Evolutionary conservation across 1,284 basidiomycete genomes (phyloP).

Genomic region (Trichosporon sp.): DNA sequence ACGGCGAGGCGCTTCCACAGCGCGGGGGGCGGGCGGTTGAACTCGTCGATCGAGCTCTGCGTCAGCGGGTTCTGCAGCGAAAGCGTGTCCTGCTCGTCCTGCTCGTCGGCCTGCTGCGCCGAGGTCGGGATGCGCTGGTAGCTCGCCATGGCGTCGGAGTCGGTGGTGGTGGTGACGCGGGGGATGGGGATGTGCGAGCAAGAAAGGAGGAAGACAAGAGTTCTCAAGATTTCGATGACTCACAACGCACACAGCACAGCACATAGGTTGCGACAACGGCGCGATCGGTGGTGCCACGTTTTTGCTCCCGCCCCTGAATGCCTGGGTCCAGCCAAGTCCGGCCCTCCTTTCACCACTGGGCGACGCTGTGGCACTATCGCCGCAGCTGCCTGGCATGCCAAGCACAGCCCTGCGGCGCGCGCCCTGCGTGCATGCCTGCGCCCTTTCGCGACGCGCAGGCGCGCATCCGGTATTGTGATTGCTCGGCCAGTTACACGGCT

Average conservation of each 20-base stretch:
- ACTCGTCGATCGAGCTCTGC: slow-evolving; percentile 30
- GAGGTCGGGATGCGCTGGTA: slow-evolving; percentile 22
- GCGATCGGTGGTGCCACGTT: neutral
- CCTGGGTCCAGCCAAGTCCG: neutral
- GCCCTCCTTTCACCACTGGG: neutral
- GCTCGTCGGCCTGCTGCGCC: slow-evolving; percentile 3
- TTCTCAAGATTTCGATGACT: neutral
- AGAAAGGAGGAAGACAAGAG: neutral
- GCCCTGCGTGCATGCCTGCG: too few species aligned
- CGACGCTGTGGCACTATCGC: neutral
- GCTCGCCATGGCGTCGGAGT: neutral
- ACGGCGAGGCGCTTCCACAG: slow-evolving; percentile 42
- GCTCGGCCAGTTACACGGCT: neutral
- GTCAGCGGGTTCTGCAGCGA: slow-evolving; percentile 14
- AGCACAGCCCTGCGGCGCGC: neutral
- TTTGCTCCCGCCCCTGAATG: neutral
- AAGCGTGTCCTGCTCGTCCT: slow-evolving; percentile 12
- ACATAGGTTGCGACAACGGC: too few species aligned
- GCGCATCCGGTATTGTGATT: neutral
- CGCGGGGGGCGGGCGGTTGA: slow-evolving; percentile 42
- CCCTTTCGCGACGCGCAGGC: neutral
- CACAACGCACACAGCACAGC: neutral
- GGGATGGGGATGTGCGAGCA: neutral
- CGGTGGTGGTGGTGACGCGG: neutral
- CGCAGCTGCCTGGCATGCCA: neutral